Base-by-base conservation (phyloP, 2,329 filamentous ascomycete species). In the Xylaria sp. region DNA sequence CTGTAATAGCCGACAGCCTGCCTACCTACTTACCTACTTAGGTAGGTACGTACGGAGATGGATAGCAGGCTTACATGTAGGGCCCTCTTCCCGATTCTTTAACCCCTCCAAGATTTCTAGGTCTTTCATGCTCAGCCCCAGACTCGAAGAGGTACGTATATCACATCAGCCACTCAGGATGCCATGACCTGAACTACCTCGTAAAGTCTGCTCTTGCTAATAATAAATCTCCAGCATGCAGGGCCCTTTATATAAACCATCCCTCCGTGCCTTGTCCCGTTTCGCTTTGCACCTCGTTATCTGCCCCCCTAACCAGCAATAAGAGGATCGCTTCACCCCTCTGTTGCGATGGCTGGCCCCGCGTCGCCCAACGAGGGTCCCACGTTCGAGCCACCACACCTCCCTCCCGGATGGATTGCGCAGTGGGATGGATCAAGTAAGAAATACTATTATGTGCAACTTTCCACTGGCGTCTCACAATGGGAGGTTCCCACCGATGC, bases 361-460 rank as follows among this genome's bases (percentile, higher is more conserved):
- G 79, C 80, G 68, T 86, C 85, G 67, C 85, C 85, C 65, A 80
- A 81, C 75, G 83, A 85, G 71, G 85, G 85, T 71, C 85, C 85
- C 67, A 83, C 83, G 71, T 86, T 80, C 68, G 70, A 72, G 58
- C 87, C 87, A 66, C 87, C 87, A 48, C 78, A 80, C 47, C 81
- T 89, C 54, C 87, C 87, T 51, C 77, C 85, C 11, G 87, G 87
- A 70, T 90, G 87, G 87, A 89, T 89, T 71, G 86, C 87, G 60
- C 87, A 90, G 77, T 90, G 87, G 87, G 87, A 90, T 72, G 84
- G 82, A 64, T 73, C 80, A 58, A 86, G 81, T 74, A 84, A 80
- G 74, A 88, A 88, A 74, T 90, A 89, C 74, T 90, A 90, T 75
- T 90, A 86, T 73, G 89, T 91, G 52, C 88, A 91, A 75, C 84